Percentiles rank a stretch among this genome's conserved stretches.
These are phyloP conservation scores for Polytolypa hystricis DNA, from an alignment of 2,329 filamentous ascomycete genomes.

Conservation along the genomic window DNA sequence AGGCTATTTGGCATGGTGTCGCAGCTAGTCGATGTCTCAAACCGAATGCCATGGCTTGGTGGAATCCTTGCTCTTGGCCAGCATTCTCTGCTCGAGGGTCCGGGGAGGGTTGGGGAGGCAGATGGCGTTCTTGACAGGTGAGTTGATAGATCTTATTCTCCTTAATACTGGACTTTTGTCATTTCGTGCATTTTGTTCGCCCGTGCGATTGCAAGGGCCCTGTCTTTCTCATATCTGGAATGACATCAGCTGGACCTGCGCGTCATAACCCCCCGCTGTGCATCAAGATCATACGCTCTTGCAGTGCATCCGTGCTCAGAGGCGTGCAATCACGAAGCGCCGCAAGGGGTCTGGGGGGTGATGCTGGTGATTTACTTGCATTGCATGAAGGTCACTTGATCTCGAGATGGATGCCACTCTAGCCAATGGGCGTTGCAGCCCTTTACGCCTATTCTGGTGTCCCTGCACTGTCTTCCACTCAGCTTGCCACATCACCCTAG, in stretches of 20 bases:
- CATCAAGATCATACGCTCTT: constrained; percentile 5
- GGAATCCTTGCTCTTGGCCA: constrained; percentile 66
- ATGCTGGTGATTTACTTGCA: constrained; percentile 36
- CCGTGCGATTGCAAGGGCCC: too few relatives aligned
- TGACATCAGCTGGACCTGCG: too few relatives aligned
- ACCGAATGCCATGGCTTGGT: constrained; percentile 83
- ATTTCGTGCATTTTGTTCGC: too few relatives aligned
- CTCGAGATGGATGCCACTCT: constrained; percentile 23
- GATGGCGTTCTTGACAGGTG: constrained; percentile 84
- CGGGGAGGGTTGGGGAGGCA: constrained; percentile 61
- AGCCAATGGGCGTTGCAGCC: constrained; percentile 11
- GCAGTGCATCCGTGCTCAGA: constrained; percentile 7
- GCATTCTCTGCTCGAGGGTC: constrained; percentile 60
- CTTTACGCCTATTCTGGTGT: background rate
- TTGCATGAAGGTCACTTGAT: constrained; percentile 52
- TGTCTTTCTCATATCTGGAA: background rate
- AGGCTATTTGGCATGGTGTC: constrained; percentile 63
- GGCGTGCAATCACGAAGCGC: constrained; percentile 15
- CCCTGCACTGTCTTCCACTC: background rate
- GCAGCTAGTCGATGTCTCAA: constrained; percentile 60
- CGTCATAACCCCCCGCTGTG: too few relatives aligned
- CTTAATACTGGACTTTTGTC: too few relatives aligned
- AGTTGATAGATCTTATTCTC: constrained; percentile 41
- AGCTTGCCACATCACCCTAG: background rate
- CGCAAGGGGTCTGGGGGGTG: constrained; percentile 17